Evolutionary conservation across 108 stramenopile species (phyloP).

Genomic region (Chaetoceros muelleri): DNA sequence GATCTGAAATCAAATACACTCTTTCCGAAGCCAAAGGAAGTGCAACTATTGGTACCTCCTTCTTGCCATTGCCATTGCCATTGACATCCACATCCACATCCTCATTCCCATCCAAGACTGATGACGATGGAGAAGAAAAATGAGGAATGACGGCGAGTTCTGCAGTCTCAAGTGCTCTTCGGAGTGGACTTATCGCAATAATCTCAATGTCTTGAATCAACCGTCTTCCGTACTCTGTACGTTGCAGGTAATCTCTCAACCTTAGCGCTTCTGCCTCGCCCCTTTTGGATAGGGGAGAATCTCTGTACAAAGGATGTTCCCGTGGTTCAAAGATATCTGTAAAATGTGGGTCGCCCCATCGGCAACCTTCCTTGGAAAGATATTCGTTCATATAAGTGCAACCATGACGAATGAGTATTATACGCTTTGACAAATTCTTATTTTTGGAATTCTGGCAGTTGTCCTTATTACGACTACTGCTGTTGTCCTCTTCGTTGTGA

Average conservation of each 20-base stretch:
- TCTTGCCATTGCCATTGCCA: not conserved
- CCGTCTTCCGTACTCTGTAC: slow-evolving; percentile 1
- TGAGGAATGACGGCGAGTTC: slow-evolving; percentile 24
- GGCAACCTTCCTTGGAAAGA: slow-evolving; percentile 17
- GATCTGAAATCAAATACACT: slow-evolving; percentile 40
- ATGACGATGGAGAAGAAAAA: too few species aligned
- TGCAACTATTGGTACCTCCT: slow-evolving; percentile 22
- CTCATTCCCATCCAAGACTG: too few species aligned
- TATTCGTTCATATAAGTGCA: slow-evolving; percentile 56
- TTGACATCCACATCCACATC: too few species aligned
- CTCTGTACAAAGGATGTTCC: slow-evolving; percentile 8
- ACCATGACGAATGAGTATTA: slow-evolving; percentile 42
- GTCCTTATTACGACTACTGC: too few species aligned
- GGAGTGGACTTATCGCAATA: slow-evolving; percentile 40
- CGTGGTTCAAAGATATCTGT: slow-evolving; percentile 31
- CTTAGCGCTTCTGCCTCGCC: slow-evolving; percentile 25
- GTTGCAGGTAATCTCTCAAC: slow-evolving; percentile 4
- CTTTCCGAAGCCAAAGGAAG: slow-evolving; percentile 39
- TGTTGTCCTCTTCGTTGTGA: too few species aligned
- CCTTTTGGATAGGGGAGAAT: slow-evolving; percentile 29
- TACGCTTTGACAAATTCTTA: too few species aligned
- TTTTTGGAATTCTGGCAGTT: too few species aligned
- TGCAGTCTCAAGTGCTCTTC: slow-evolving; percentile 40
- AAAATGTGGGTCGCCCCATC: slow-evolving; percentile 34
- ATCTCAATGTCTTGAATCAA: slow-evolving; percentile 23